phyloP scores from a whole-genome alignment of 352 stramenopile genomes.

The Ochromonadaceae sp. region DNA sequence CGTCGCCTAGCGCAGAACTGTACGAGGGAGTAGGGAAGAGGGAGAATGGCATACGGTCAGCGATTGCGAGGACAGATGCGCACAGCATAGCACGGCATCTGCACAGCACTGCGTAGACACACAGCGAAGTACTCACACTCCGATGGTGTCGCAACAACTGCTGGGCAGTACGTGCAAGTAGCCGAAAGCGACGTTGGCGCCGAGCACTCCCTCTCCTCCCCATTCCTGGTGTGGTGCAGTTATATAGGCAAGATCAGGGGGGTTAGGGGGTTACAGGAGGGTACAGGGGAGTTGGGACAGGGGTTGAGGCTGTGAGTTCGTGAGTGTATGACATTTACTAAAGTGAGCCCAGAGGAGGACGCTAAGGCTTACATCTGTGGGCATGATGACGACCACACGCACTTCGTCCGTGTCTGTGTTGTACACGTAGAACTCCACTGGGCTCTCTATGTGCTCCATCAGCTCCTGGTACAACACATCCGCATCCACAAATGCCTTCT shows the following conservation, averaged over 20 bases:
- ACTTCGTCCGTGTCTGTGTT: conserved; percentile 79
- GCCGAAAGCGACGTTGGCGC: conserved; percentile 82
- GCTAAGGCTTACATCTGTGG: no score
- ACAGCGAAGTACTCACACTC: no score
- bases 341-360: neutral
- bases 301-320: neutral
- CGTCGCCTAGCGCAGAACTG: no score
- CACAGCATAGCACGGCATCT: no score
- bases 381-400: conserved; percentile 63
- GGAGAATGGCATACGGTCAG: no score
- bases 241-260: no score
- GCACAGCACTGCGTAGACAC: no score
- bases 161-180: conserved; percentile 83
- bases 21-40: no score
- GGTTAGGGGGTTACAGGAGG: no score
- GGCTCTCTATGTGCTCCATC: conserved; percentile 60
- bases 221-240: conserved; percentile 50
- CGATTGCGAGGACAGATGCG: no score
- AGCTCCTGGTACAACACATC: conserved; percentile 75
- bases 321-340: neutral
- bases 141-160: no score
- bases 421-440: conserved; percentile 94
- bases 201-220: conserved; percentile 73
- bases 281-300: conserved; percentile 37
- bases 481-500: conserved; percentile 32